Evolutionary conservation across 305 asterid species (phyloP).

Genomic region (Petunia hybrid): DNA sequence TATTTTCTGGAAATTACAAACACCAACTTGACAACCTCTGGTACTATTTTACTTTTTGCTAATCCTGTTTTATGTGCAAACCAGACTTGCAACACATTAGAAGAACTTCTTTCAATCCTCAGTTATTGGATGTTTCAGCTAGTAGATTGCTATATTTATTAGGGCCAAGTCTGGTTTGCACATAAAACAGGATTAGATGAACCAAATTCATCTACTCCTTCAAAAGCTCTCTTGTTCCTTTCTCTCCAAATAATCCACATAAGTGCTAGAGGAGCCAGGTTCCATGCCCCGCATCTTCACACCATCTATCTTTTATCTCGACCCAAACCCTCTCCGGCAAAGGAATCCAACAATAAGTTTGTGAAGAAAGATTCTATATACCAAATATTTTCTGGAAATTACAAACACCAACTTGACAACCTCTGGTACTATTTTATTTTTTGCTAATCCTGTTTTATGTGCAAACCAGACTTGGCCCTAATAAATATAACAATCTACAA

Average conservation of each 20-base stretch:
- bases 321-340: slow-evolving; percentile 1
- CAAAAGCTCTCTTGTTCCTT: no score
- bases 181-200: background rate
- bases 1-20: slow-evolving; percentile 25
- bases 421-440: background rate
- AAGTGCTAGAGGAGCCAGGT: no score
- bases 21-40: background rate
- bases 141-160: slow-evolving; percentile 12
- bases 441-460: slow-evolving; percentile 2
- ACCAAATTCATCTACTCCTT: no score
- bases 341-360: slow-evolving; percentile 16
- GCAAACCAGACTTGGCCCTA: slow-evolving; percentile 6
- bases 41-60: no score
- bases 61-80: no score
- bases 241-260: no score
- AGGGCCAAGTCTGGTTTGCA: slow-evolving; percentile 6
- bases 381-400: slow-evolving; percentile 21
- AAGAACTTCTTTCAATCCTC: background rate
- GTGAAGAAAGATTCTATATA: background rate
- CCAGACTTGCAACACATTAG: background rate
- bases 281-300: no score
- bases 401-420: slow-evolving; percentile 25
- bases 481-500: slow-evolving; percentile 7
- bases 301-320: background rate
- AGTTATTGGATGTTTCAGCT: slow-evolving; percentile 28